Evolutionary conservation across 2,329 filamentous ascomycete genomes (phyloP).

Genomic region (Alternaria sp.): DNA sequence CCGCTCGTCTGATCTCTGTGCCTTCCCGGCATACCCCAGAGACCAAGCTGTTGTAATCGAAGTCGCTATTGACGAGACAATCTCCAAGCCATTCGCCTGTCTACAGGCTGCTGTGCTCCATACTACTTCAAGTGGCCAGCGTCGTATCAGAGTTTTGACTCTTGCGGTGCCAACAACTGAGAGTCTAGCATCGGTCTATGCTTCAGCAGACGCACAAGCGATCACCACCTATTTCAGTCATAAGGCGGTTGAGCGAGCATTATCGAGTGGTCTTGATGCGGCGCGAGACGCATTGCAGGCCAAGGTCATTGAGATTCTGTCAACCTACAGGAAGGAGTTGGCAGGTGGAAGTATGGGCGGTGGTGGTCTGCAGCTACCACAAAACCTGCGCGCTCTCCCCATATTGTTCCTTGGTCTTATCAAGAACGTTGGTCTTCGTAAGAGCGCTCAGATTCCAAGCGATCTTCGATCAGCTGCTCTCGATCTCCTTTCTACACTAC

Average conservation of each 20-base stretch:
- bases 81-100: constrained; percentile 91
- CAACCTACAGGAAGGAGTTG: constrained; percentile 96
- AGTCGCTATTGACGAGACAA: constrained; percentile 94
- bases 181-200: constrained; percentile 88
- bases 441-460: constrained; percentile 50
- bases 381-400: constrained; percentile 87
- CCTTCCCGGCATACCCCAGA: constrained; percentile 96
- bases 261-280: constrained; percentile 87
- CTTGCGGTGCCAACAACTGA: constrained; percentile 92
- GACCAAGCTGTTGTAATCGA: constrained; percentile 98
- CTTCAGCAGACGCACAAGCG: constrained; percentile 92
- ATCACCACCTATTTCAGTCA: constrained; percentile 95
- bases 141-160: constrained; percentile 93
- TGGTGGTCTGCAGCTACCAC: constrained; percentile 90
- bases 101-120: constrained; percentile 87
- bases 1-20: constrained; percentile 94
- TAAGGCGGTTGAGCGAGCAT: constrained; percentile 91
- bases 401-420: constrained; percentile 92
- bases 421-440: constrained; percentile 75
- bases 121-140: constrained; percentile 96
- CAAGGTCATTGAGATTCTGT: constrained; percentile 90
- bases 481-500: constrained; percentile 91
- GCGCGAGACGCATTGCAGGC: constrained; percentile 89
- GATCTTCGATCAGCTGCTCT: constrained; percentile 94
- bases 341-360: constrained; percentile 95